Conservation (phyloP, 257 asterid species). For the Asclepias syriaca region DNA sequence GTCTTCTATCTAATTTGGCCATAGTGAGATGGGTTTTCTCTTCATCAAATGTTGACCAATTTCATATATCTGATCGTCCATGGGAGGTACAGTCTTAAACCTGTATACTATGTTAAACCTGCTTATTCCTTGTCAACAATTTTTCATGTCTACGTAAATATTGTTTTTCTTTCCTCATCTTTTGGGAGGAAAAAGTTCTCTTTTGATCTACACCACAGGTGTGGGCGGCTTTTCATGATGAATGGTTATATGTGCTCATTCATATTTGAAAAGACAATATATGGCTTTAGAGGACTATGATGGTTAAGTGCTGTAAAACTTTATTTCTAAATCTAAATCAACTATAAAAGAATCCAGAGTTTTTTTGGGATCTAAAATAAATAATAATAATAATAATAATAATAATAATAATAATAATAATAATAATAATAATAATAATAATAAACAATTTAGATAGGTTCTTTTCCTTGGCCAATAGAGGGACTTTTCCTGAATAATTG, state of each 20-base stretch:
- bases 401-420: no score
- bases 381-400: no score
- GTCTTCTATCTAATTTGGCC: slow-evolving; percentile 86
- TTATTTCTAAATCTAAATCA: not conserved
- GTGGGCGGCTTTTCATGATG: no score
- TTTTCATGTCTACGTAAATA: not conserved
- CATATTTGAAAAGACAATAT: not conserved
- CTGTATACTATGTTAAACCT: not conserved
- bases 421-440: no score
- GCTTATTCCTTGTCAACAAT: not conserved
- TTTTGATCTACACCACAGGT: not conserved
- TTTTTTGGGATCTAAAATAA: no score
- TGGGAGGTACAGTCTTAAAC: slow-evolving; percentile 71
- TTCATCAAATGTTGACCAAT: slow-evolving; percentile 49
- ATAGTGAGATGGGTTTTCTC: slow-evolving; percentile 96
- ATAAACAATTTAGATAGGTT: not conserved
- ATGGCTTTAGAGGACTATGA: not conserved
- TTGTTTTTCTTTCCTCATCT: not conserved
- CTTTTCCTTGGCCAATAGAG: not conserved
- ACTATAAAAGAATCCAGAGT: no score
- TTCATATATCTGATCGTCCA: slow-evolving; percentile 86
- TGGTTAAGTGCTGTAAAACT: not conserved
- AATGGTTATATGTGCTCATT: not conserved
- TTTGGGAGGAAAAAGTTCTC: not conserved
- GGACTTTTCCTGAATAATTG: not conserved